Percentiles rank a stretch among this genome's conserved stretches.
phyloP scores from a whole-genome alignment of 176 grass and related monocot genomes.

The bread wheat (Triticum aestivum) region DNA sequence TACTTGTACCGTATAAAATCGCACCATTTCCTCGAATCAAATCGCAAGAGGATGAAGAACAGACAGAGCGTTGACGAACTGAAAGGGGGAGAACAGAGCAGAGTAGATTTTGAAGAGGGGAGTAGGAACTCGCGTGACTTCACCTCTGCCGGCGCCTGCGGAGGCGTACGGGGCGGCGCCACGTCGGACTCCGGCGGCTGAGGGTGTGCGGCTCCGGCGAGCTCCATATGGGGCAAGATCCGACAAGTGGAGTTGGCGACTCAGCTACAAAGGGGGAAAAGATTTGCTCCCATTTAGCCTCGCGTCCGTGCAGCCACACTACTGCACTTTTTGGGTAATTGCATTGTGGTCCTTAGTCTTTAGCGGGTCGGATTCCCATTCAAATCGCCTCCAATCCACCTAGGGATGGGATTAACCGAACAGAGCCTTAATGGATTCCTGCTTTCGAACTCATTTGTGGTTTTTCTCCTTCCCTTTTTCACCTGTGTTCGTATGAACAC shows the following conservation, averaged over 20 bases:
- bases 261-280: slow-evolving; percentile 30
- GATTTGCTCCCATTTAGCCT: slow-evolving; percentile 30
- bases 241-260: slow-evolving; percentile 43
- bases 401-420: too few species aligned
- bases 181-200: slow-evolving; percentile 40
- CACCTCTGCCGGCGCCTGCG: slow-evolving; percentile 39
- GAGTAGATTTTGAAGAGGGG: neutral
- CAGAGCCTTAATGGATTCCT: neutral
- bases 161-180: slow-evolving; percentile 21
- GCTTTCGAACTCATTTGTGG: neutral
- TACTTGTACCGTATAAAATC: neutral
- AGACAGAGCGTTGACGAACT: neutral
- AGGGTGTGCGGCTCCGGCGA: slow-evolving; percentile 35
- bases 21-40: neutral
- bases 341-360: neutral
- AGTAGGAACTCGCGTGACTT: neutral
- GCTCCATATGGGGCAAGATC: slow-evolving; percentile 47
- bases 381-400: too few species aligned
- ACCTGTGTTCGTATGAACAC: too few species aligned
- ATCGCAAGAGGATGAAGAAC: neutral
- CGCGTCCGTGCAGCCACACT: neutral
- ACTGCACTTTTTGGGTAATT: neutral
- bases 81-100: neutral
- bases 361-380: neutral
- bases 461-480: neutral